Conservation (phyloP, 345 rosid genomes). For the Triadica sebifera region DNA sequence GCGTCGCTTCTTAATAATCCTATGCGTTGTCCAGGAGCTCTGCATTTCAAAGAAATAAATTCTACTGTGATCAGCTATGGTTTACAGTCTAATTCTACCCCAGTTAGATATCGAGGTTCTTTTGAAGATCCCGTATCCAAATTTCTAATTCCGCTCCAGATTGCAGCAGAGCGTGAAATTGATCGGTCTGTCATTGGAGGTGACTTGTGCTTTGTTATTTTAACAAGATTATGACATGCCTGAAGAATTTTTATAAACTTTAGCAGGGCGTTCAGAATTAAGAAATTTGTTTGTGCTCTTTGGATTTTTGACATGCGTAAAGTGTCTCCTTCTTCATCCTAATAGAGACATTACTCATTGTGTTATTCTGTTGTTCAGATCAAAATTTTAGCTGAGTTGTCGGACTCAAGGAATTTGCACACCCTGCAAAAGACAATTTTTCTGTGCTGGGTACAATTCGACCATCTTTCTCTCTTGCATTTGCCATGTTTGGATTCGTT, state of each 20-base stretch:
- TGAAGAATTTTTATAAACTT: background rate
- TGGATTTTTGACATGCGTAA: background rate
- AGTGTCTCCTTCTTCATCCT: background rate
- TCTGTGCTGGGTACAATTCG: constrained; percentile 51
- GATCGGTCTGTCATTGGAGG: constrained; percentile 79
- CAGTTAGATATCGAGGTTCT: constrained; percentile 45
- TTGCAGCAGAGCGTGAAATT: constrained; percentile 91
- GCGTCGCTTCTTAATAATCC: constrained; percentile 57
- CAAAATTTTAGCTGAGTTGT: constrained; percentile 68
- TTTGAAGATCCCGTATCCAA: constrained; percentile 81
- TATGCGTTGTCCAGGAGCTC: constrained; percentile 63
- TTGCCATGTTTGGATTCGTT: constrained; percentile 88
- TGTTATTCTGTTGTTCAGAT: constrained; percentile 41
- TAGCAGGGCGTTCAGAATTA: background rate
- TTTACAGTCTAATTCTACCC: constrained; percentile 81
- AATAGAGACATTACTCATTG: background rate
- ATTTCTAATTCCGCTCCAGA: constrained; percentile 84
- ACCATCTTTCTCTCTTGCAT: constrained; percentile 85
- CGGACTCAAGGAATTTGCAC: constrained; percentile 78
- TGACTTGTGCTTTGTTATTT: constrained; percentile 8
- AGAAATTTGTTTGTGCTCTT: background rate
- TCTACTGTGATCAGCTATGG: constrained; percentile 70
- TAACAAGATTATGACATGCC: background rate
- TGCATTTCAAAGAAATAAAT: constrained; percentile 59
- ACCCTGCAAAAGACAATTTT: constrained; percentile 53